Base-by-base conservation (phyloP, 441 rosid genomes). In the Pelargonium fulgidum region DNA sequence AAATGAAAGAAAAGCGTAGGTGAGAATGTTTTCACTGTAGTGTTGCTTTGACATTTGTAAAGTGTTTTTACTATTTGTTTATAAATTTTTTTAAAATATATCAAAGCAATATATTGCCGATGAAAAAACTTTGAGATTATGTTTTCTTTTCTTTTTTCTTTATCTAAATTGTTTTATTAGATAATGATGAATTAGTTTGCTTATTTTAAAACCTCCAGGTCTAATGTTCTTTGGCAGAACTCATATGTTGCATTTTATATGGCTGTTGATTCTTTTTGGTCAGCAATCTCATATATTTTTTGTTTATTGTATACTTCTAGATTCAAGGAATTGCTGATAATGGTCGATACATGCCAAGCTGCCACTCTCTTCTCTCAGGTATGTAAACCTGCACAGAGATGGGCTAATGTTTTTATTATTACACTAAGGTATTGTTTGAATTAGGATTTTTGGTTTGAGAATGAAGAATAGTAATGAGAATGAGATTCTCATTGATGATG, bases 271-370 rank as follows among this genome's bases (percentile, higher is more conserved):
- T 17, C 26, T 59, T 54, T 17, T 48, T 7, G 66, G 59, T 64
- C 45, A 29, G 67, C 24, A 67, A 61, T 26, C 56, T 74, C 19
- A 58, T 16, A 65, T 70, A 29, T 73, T 72, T 59, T 66, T 65
- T 77, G 70, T 69, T 75, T n/a, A 62, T 78, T 67, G 66, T 70
- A 52, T 66, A 64, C 75, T 69, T 77, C 65, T 67, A 89, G 97
- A 85, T 94, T 94, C 78, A 94, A 94, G 89, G 99, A 94, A 83
- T 80, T 94, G 78, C 75, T 90, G 79, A 87, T 94, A 80, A 90
- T 94, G 98, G 97, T 90, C 81, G 98, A 94, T 77, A 94, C 97
- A 72, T 94, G 98, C 79, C 99, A 94, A 85, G 99, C 98, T 66
- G 88, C 98, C 71, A 94, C 98, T 76, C 92, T 94, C 72, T 94